These are phyloP conservation scores for Verticillium zaregamsianum DNA, from an alignment of 2,329 filamentous ascomycete species.

Conservation along the genomic window DNA sequence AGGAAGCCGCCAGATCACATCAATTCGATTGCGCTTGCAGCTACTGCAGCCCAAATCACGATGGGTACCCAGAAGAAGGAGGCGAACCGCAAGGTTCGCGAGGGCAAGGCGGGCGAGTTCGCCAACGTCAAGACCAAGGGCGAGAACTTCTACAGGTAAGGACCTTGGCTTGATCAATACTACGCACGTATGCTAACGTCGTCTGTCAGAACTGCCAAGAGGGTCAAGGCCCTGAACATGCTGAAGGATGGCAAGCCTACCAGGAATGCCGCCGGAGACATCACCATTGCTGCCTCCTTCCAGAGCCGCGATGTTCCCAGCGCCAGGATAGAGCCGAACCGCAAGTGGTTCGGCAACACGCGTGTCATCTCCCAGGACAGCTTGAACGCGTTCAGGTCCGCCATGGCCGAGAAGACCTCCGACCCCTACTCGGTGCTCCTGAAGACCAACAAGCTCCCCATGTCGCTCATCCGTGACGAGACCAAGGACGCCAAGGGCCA, in stretches of 20 bases:
- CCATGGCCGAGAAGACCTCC: slow-evolving; percentile 82
- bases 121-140: slow-evolving; percentile 89
- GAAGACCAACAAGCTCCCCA: slow-evolving; percentile 94
- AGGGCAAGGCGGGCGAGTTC: slow-evolving; percentile 84
- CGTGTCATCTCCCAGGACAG: slow-evolving; percentile 85
- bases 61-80: slow-evolving; percentile 97
- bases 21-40: not conserved
- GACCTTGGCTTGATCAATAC: not conserved
- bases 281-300: slow-evolving; percentile 78
- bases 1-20: not conserved
- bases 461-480: slow-evolving; percentile 85
- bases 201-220: slow-evolving; percentile 62
- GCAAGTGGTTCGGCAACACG: slow-evolving; percentile 98
- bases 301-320: slow-evolving; percentile 78
- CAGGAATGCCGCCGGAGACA: slow-evolving; percentile 77
- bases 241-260: slow-evolving; percentile 82
- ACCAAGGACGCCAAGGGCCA: slow-evolving; percentile 69
- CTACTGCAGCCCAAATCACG: not conserved
- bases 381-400: slow-evolving; percentile 79
- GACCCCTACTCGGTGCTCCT: slow-evolving; percentile 94
- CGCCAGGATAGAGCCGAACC: slow-evolving; percentile 89
- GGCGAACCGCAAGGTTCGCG: slow-evolving; percentile 71
- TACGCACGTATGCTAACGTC: slow-evolving; percentile 1
- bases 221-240: slow-evolving; percentile 84
- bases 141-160: slow-evolving; percentile 93